phyloP scores from a whole-genome alignment of 805 yeast genomes.

The Candida koratica region DNA sequence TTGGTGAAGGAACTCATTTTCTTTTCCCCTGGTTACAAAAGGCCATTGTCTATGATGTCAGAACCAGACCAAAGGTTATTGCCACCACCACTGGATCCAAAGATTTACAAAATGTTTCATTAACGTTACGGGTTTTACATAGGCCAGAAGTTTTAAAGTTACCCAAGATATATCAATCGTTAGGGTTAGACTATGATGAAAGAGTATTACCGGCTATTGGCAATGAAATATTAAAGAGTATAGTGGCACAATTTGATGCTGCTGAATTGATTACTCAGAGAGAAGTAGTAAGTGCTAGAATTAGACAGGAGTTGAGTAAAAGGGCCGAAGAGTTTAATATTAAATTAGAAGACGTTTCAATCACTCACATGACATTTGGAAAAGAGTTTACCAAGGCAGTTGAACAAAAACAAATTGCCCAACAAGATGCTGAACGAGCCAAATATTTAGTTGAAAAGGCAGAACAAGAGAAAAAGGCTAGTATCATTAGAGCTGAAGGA shows the following conservation, averaged over 20 bases:
- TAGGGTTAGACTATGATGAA: conserved; percentile 94
- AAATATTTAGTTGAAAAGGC: conserved; percentile 90
- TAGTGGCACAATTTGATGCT: conserved; percentile 92
- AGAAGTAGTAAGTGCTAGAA: conserved; percentile 86
- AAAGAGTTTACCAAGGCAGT: conserved; percentile 96
- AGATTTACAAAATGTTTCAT: conserved; percentile 91
- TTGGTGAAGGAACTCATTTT: conserved; percentile 97
- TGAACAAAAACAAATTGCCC: conserved; percentile 98
- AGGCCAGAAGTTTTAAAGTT: conserved; percentile 84
- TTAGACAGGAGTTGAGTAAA: conserved; percentile 76
- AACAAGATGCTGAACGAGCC: conserved; percentile 98
- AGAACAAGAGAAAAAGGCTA: conserved; percentile 94
- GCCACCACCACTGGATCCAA: conserved; percentile 95
- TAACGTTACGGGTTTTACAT: conserved; percentile 89
- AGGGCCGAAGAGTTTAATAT: conserved; percentile 89
- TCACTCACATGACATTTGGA: conserved; percentile 97
- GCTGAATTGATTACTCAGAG: conserved; percentile 96
- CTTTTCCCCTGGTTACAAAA: conserved; percentile 93
- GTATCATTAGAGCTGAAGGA: conserved; percentile 96
- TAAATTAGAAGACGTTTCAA: conserved; percentile 91
- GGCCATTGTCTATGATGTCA: conserved; percentile 85
- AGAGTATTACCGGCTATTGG: conserved; percentile 90
- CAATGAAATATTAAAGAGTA: conserved; percentile 82
- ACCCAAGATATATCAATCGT: conserved; percentile 83
- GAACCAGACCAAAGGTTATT: conserved; percentile 92